Conservation (phyloP, 2,329 filamentous ascomycete species). For the Ascochyta koolunga region DNA sequence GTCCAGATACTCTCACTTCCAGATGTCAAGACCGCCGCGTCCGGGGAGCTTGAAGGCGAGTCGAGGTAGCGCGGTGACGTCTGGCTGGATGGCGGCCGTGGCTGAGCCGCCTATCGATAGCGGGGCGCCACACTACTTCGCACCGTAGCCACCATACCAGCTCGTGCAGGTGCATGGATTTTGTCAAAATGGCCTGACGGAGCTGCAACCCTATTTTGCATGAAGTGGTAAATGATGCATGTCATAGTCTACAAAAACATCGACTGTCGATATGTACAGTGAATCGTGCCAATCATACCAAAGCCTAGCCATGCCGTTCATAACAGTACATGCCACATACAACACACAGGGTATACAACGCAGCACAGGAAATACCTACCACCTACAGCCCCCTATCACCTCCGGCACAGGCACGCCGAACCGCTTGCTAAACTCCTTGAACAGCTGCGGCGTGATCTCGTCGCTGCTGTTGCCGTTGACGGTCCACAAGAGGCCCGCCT, state of each 20-base stretch:
- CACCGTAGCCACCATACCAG: too few relatives aligned
- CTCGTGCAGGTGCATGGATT: not conserved
- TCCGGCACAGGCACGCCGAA: constrained; percentile 59
- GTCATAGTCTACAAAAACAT: not conserved
- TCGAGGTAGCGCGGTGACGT: not conserved
- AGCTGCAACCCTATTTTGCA: too few relatives aligned
- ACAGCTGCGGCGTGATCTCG: constrained; percentile 91
- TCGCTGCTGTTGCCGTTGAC: constrained; percentile 89
- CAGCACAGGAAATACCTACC: not conserved
- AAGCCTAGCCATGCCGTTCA: not conserved
- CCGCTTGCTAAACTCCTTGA: constrained; percentile 77
- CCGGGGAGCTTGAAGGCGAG: constrained; percentile 3
- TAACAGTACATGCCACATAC: too few relatives aligned
- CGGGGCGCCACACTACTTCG: constrained; percentile 8
- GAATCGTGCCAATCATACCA: constrained; percentile 10
- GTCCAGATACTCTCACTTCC: too few relatives aligned
- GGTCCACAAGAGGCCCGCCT: constrained; percentile 81
- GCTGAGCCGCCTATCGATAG: not conserved
- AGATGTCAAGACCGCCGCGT: not conserved
- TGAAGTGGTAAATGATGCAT: not conserved
- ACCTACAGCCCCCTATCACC: constrained; percentile 10
- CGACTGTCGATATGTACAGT: constrained; percentile 12
- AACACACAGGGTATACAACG: constrained; percentile 8
- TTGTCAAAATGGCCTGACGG: not conserved
- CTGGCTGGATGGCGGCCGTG: not conserved